These are phyloP conservation scores for Chalaropsis ovoidea DNA, from an alignment of 2,329 filamentous ascomycete species.

Conservation along the genomic window DNA sequence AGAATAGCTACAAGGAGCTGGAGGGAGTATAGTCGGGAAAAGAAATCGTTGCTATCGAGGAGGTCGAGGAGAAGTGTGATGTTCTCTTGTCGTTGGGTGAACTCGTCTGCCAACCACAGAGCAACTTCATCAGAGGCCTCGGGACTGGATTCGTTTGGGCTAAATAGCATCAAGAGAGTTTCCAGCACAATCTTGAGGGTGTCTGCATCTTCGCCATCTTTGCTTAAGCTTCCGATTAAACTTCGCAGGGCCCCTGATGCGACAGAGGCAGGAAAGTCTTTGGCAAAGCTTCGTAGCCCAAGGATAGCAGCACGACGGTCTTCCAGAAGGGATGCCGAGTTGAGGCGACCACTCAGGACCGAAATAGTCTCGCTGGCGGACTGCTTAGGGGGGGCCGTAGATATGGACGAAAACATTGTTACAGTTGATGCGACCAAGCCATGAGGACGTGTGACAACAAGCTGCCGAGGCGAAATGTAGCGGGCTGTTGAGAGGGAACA, in stretches of 20 bases:
- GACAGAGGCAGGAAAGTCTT: conserved; percentile 90
- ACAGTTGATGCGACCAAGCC: conserved; percentile 39
- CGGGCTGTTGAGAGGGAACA: background rate
- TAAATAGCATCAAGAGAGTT: conserved; percentile 89
- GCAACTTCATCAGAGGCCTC: conserved; percentile 95
- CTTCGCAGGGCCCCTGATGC: conserved; percentile 84
- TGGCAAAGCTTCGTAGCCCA: conserved; percentile 88
- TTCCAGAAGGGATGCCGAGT: conserved; percentile 83
- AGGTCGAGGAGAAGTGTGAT: conserved; percentile 83
- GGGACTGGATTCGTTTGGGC: conserved; percentile 58
- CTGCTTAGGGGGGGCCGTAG: conserved; percentile 79
- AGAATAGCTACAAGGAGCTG: conserved; percentile 83
- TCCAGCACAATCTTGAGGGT: conserved; percentile 92
- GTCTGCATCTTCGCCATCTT: conserved; percentile 89
- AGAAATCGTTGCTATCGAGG: conserved; percentile 78
- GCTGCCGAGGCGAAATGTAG: background rate
- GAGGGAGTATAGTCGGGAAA: conserved; percentile 79
- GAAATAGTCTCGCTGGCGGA: conserved; percentile 91
- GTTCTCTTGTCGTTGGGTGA: conserved; percentile 95
- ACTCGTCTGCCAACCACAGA: conserved; percentile 93
- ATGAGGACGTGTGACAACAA: background rate
- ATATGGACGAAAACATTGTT: conserved; percentile 41
- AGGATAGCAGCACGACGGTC: conserved; percentile 89
- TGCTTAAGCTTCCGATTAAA: conserved; percentile 72
- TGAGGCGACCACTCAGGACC: conserved; percentile 74